These are phyloP conservation scores for Parsonsia alboflavescens DNA, from an alignment of 257 asterid species.

Conservation along the genomic window DNA sequence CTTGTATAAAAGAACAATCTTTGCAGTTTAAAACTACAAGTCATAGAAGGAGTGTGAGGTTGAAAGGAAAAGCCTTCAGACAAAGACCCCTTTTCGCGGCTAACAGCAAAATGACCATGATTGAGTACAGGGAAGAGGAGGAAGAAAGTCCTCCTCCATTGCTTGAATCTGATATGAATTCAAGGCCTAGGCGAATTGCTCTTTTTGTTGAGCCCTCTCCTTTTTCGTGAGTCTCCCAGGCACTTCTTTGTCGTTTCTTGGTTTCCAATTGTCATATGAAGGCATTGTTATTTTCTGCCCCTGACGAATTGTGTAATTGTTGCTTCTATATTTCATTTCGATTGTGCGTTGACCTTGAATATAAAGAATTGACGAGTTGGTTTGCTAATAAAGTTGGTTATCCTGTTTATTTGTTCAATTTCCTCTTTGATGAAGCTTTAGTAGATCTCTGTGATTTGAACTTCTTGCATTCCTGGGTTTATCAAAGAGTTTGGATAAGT, in stretches of 20 bases:
- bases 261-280: not conserved
- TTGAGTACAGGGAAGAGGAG: conserved; percentile 46
- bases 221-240: conserved; percentile 68
- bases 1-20: conserved; percentile 27
- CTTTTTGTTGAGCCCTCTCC: conserved; percentile 99
- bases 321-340: not conserved
- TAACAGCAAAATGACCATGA: conserved; percentile 37
- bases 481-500: not conserved
- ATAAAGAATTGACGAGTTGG: conserved; percentile 8
- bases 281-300: not conserved
- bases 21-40: conserved; percentile 10
- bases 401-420: not conserved
- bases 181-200: conserved; percentile 85
- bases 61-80: conserved; percentile 17
- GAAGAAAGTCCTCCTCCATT: conserved; percentile 55
- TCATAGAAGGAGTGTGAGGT: conserved; percentile 10
- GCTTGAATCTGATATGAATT: conserved; percentile 52
- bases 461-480: not conserved
- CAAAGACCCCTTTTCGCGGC: conserved; percentile 36
- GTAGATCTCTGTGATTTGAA: conserved; percentile 3
- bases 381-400: conserved; percentile 3
- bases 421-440: not conserved
- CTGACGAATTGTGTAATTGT: not conserved
- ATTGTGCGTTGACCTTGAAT: conserved; percentile 16
- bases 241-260: not conserved